Evolutionary conservation across 148 eudicot genomes (phyloP).

Genomic region (Dianthus caryophyllus): DNA sequence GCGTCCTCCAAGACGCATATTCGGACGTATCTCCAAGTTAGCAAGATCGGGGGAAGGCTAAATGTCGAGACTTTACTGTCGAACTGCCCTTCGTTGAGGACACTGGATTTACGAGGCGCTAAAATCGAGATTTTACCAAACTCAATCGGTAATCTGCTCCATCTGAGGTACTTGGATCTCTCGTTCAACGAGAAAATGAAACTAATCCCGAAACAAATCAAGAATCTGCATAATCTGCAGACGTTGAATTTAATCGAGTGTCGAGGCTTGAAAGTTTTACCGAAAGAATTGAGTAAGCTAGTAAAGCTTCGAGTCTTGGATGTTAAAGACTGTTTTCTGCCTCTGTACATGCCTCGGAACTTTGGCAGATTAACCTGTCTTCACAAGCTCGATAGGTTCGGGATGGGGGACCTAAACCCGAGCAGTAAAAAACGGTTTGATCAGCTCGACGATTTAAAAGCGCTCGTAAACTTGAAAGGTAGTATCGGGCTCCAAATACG

Average conservation of each 20-base stretch:
- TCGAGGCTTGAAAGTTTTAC: too few relatives aligned
- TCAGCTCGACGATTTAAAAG: too few relatives aligned
- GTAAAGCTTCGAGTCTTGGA: too few relatives aligned
- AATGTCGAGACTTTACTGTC: background rate
- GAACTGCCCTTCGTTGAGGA: constrained; percentile 14
- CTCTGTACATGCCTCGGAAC: constrained; percentile 14
- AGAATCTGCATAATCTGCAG: too few relatives aligned
- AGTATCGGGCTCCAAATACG: too few relatives aligned
- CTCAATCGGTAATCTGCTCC: constrained; percentile 21
- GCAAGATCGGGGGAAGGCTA: background rate
- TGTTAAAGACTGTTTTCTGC: background rate
- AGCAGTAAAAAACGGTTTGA: too few relatives aligned
- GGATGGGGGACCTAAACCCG: too few relatives aligned
- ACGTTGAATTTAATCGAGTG: too few relatives aligned
- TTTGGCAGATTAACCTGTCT: constrained; percentile 12
- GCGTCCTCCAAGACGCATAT: too few relatives aligned
- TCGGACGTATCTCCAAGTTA: constrained; percentile 9
- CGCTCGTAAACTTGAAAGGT: too few relatives aligned
- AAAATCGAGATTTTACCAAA: constrained; percentile 13
- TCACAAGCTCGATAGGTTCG: too few relatives aligned
- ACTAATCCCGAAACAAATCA: constrained; percentile 14
- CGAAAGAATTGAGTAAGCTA: too few relatives aligned
- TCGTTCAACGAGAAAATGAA: constrained; percentile 2
- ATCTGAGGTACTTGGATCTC: constrained; percentile 20
- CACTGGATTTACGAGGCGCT: constrained; percentile 5